Evolutionary conservation across 148 eudicot species (phyloP).

Genomic region (Beta vulgaris): DNA sequence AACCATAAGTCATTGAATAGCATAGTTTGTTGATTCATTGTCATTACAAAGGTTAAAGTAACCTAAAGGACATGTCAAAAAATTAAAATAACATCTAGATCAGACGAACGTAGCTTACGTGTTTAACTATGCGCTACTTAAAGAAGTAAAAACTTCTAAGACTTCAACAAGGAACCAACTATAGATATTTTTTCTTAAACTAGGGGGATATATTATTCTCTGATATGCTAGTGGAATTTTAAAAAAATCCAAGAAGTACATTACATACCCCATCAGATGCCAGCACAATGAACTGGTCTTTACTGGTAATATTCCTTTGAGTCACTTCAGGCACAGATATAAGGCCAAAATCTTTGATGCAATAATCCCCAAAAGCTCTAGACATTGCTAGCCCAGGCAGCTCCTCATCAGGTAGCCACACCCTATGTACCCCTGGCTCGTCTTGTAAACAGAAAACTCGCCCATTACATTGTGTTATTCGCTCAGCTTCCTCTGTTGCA

Average conservation of each 20-base stretch:
- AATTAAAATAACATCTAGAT: not conserved
- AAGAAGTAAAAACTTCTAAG: not conserved
- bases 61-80: not conserved
- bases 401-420: conserved; percentile 79
- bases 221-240: conserved; percentile 3
- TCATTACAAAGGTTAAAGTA: conserved; percentile 2
- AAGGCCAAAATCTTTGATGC: conserved; percentile 81
- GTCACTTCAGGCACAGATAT: conserved; percentile 90
- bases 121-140: not conserved
- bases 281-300: conserved; percentile 77
- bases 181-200: too few relatives aligned
- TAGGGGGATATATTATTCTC: conserved; percentile 19
- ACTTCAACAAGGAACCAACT: not conserved
- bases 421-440: conserved; percentile 85
- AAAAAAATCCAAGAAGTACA: not conserved
- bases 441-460: conserved; percentile 72
- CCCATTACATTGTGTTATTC: conserved; percentile 78
- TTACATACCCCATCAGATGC: conserved; percentile 95
- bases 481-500: conserved; percentile 75
- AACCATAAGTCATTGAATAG: not conserved
- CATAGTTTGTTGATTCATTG: not conserved
- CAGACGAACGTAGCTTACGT: not conserved
- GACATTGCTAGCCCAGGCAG: conserved; percentile 97
- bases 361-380: conserved; percentile 89
- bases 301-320: conserved; percentile 54